Evolutionary conservation across 345 rosid species (phyloP).

Genomic region (Camelina neglecta): DNA sequence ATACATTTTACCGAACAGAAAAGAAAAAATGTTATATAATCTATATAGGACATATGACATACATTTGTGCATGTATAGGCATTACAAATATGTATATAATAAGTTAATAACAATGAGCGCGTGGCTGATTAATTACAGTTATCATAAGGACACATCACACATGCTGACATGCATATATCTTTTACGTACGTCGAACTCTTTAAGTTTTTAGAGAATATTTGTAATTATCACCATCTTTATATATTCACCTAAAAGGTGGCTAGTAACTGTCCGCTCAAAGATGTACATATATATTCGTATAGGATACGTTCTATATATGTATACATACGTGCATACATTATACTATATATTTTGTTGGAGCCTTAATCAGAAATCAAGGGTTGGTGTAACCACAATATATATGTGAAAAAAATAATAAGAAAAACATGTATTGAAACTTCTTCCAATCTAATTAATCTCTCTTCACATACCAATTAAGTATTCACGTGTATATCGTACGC

Average conservation of each 20-base stretch:
- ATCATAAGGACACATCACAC: neutral
- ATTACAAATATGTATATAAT: neutral
- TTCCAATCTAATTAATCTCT: constrained; percentile 23
- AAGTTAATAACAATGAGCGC: neutral
- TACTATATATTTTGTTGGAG: constrained; percentile 30
- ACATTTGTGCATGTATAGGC: neutral
- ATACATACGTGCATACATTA: constrained; percentile 12
- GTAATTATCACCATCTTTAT: constrained; percentile 23
- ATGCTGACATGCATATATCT: constrained; percentile 25
- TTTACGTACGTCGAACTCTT: constrained; percentile 17
- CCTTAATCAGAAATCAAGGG: constrained; percentile 41
- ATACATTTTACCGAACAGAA: no score
- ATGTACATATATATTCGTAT: constrained; percentile 26
- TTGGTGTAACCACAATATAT: constrained; percentile 42
- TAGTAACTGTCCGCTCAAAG: constrained; percentile 26
- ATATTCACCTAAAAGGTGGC: constrained; percentile 35
- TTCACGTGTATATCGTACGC: constrained; percentile 27
- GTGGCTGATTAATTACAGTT: constrained; percentile 1
- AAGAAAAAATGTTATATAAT: neutral
- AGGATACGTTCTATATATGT: constrained; percentile 28
- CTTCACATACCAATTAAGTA: constrained; percentile 21
- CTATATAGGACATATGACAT: neutral
- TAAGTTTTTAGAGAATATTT: neutral
- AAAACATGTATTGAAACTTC: neutral
- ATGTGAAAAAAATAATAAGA: neutral